These are phyloP conservation scores for Plasmodium vivax DNA, from an alignment of 169 alveolate genomes.

Conservation along the genomic window DNA sequence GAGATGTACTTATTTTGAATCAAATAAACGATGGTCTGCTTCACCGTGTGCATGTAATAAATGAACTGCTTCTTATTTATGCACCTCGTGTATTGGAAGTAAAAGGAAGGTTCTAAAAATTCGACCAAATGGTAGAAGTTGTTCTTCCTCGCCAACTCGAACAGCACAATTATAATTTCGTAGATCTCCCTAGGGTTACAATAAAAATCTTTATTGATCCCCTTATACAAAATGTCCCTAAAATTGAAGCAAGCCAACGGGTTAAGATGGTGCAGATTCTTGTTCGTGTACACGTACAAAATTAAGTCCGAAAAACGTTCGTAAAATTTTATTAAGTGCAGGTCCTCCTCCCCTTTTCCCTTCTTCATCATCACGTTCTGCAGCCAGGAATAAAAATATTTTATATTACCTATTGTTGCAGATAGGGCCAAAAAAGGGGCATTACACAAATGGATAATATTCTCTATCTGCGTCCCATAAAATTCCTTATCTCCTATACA, in stretches of 20 bases:
- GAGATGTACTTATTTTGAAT: constrained; percentile 61
- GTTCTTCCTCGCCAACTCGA: constrained; percentile 61
- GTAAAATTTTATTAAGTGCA: constrained; percentile 85
- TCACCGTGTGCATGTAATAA: constrained; percentile 72
- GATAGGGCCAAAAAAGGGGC: constrained; percentile 93
- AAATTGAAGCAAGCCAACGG: constrained; percentile 80
- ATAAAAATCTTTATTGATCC: constrained; percentile 73
- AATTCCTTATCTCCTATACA: constrained; percentile 87
- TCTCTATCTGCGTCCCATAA: constrained; percentile 80
- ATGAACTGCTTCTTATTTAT: constrained; percentile 70
- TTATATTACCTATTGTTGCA: constrained; percentile 93
- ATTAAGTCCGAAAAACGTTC: constrained; percentile 89
- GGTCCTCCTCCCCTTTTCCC: constrained; percentile 67
- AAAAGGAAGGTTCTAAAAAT: constrained; percentile 74
- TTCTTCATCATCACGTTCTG: constrained; percentile 75
- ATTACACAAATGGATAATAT: constrained; percentile 88
- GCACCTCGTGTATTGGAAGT: constrained; percentile 60
- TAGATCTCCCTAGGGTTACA: constrained; percentile 73
- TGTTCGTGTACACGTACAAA: constrained; percentile 79
- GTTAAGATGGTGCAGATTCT: constrained; percentile 77
- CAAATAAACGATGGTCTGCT: constrained; percentile 63
- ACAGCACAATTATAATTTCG: constrained; percentile 58
- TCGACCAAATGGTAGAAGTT: constrained; percentile 50
- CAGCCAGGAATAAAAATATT: constrained; percentile 87
- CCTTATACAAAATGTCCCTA: constrained; percentile 71